Evolutionary conservation across 208 protist genomes (phyloP), one percentile per base, ranked within the genome.

Genomic region (Borovskyia barvae): DNA sequence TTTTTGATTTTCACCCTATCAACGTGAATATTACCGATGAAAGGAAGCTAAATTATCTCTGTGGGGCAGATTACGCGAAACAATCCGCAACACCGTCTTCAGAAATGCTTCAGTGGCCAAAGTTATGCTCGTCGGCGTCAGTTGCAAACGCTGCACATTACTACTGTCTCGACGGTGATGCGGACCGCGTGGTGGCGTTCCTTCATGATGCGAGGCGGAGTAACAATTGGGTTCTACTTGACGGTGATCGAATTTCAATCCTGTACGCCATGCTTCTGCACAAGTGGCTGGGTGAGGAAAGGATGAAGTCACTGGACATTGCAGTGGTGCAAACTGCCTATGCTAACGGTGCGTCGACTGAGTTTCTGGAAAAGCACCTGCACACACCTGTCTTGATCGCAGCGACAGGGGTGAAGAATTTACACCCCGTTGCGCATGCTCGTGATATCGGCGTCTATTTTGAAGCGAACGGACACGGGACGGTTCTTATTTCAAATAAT

Each of bases 391-490:
- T 82, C 0, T 83, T 79, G 32, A 80, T 72, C 26, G 76, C 87
- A 14, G 75, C 80, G 4, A 97, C 95, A 6, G 97, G 97, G 20
- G 94, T 98, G 2, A 98, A 98, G 60, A 71, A 98, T 58, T 43
- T 98, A 1, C 97, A 98, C 53, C 92, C 92, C 25, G 64, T 94
- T 25, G 94, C 96, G 8, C 67, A 87, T 43, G 46, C 76, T 0
- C 75, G 75, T 20, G 95, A 97, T 56, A 81, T 98, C 50, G 97
- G 95, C 4, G 77, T 98, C 6, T 98, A 98, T 71, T 98, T 98
- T 65, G 97, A 98, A 62, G 92, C 95, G 4, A 98, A 98, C 61
- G 97, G 97, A 3, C 97, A 98, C 61, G 97, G 97, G 12, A 98
- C 95, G 5, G 82, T 97, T 8, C 32, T 97, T 1, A 92, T 98